These are phyloP conservation scores for Rhynchosporium agropyri DNA, from an alignment of 2,329 filamentous ascomycete species.

Conservation along the genomic window DNA sequence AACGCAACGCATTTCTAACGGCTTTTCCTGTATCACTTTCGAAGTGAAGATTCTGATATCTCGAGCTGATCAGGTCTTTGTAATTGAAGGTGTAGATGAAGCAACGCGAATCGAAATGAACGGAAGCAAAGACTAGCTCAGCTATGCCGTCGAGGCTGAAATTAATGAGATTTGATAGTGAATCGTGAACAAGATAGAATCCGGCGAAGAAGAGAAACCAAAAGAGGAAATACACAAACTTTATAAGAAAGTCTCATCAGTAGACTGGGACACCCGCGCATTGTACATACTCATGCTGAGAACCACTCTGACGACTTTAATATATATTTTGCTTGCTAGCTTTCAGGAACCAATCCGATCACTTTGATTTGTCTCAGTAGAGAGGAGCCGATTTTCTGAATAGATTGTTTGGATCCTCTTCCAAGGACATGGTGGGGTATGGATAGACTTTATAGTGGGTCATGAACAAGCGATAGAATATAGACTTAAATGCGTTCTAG, in stretches of 20 bases:
- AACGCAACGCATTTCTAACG: conserved; percentile 16
- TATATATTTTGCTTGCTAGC: conserved; percentile 9
- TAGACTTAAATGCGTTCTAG: neutral
- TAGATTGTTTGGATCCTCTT: conserved; percentile 12
- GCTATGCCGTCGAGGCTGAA: conserved; percentile 23
- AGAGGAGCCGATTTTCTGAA: neutral
- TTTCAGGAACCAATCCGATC: conserved; percentile 4
- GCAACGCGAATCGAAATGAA: neutral
- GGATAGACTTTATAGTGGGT: neutral
- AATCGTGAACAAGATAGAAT: neutral
- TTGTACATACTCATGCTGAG: neutral
- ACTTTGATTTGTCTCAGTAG: conserved; percentile 14
- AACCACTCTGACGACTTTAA: conserved; percentile 18
- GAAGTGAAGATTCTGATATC: conserved; percentile 2
- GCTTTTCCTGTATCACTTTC: conserved; percentile 1
- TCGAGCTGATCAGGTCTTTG: neutral
- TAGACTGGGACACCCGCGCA: neutral
- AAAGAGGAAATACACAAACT: conserved; percentile 3
- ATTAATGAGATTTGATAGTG: conserved; percentile 11
- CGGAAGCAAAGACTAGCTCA: conserved; percentile 22
- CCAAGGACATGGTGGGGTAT: conserved; percentile 2
- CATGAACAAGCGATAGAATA: conserved; percentile 1
- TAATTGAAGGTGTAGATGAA: conserved; percentile 2
- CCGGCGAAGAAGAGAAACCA: conserved; percentile 10
- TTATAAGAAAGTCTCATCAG: conserved; percentile 14